Base-by-base conservation (phyloP, 768 basidiomycete genomes). In the Mycena sanguinolenta region DNA sequence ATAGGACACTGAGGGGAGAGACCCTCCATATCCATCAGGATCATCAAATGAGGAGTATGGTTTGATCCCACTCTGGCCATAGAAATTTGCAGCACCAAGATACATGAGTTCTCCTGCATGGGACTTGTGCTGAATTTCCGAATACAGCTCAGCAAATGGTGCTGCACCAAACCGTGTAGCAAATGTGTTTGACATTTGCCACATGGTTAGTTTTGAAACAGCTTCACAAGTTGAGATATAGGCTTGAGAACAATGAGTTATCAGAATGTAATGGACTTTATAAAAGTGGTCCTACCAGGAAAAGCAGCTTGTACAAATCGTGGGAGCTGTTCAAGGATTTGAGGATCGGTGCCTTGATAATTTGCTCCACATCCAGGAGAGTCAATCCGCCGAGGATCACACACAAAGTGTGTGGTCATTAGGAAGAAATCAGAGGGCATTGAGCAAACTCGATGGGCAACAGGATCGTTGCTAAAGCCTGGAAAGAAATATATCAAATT, bases 31-130 rank as follows among this genome's bases (percentile, higher is more conserved):
- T 30, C 46, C 57, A 3, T 59, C 4, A 0, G 12, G 58, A 23
- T 66, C 57, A 28, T 52, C 23, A 19, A 66, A 66, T 14, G 44
- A 36, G 0, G 64, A 66, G 13, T 38, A 66, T 39, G 16, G 25
- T n/a, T 50, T 13, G 17, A 36, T 21, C 1, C 21, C 13, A 5
- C 17, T 38, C 17, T 30, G 34, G 12, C 59, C 49, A 13, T 60
- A 61, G n/a, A 67, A 61, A 12, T 53, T 9, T 1, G 52, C 66
- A 4, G 66, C 66, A 2, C 38, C 36, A 16, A 67, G 28, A 19
- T 67, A 67, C 66, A 67, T 67, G 4, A 67, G 59, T 17, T 67
- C 66, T 5, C 58, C n/a, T 3, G 59, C 59, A 49, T 67, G 66
- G 4, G 2, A 49, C 4, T 39, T 19, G 25, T 67, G 52, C 39